These are phyloP conservation scores for Primulina tabacum DNA, from an alignment of 257 asterid genomes.

Conservation along the genomic window DNA sequence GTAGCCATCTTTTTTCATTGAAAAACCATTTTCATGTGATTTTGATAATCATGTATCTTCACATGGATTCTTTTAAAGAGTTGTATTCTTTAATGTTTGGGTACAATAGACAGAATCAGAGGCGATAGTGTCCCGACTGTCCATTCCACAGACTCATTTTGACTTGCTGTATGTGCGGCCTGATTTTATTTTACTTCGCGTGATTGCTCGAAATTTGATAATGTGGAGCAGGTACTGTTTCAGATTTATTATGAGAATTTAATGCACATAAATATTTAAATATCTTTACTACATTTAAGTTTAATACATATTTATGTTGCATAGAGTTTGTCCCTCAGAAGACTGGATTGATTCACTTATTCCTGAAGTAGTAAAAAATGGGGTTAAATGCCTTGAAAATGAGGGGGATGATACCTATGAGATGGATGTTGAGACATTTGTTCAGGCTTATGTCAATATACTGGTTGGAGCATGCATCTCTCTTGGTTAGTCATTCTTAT, in stretches of 20 bases:
- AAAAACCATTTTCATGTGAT: conserved; percentile 9
- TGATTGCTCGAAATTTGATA: conserved; percentile 86
- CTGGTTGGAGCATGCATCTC: conserved; percentile 87
- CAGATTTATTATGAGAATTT: conserved; percentile 20
- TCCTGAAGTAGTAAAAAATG: conserved; percentile 66
- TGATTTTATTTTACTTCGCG: conserved; percentile 88
- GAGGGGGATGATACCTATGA: conserved; percentile 65
- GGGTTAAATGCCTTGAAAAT: conserved; percentile 54
- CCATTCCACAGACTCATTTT: conserved; percentile 81
- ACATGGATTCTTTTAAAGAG: conserved; percentile 17
- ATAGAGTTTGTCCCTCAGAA: conserved; percentile 76
- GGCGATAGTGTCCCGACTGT: conserved; percentile 71
- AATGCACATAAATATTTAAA: not conserved
- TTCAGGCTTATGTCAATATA: conserved; percentile 85
- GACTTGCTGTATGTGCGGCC: conserved; percentile 93
- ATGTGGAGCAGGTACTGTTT: conserved; percentile 83
- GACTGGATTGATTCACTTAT: conserved; percentile 88
- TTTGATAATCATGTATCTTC: conserved; percentile 10
- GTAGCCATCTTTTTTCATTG: conserved; percentile 5
- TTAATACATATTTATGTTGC: conserved; percentile 26
- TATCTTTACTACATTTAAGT: conserved; percentile 17
- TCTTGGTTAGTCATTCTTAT: conserved; percentile 52
- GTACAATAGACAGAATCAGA: conserved; percentile 76
- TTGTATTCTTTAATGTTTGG: conserved; percentile 19
- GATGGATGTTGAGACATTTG: conserved; percentile 74